Evolutionary conservation across 202 grass and related monocot species (phyloP), one percentile per base, ranked within the genome.

Genomic region (Setaria italica): DNA sequence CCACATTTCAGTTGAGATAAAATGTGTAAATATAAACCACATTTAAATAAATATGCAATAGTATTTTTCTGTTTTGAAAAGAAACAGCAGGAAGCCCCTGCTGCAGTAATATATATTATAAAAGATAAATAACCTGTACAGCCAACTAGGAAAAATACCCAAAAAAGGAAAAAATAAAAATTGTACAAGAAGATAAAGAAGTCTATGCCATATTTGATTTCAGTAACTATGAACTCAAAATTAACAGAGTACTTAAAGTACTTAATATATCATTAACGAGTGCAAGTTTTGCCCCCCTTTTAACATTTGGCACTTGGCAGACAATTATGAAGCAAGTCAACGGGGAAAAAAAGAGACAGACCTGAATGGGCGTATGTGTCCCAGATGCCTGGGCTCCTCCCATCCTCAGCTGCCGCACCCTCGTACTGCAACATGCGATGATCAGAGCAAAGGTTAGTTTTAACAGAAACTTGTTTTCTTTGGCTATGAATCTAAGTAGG

Each of bases 361-460:
- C 86, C 83, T 83, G 78, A 78, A 83, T 92, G 86, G 14, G 90
- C 73, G 46, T 57, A 86, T 15, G 66, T 89, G 47, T 89, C 90
- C 89, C 85, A 89, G 73, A 85, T 75, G 55, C 69, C 20, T 45
- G 87, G 82, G 29, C 34, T 89, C 56, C 76, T 84, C 67, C 89
- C 89, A 43, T 81, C 89, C 75, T 85, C 89, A 49, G 60, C 68
- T 25, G 68, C 76, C 0, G 89, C 85, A 12, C 89, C 89, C 70
- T 91, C 89, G 29, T 84, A 79, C 89, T 91, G 10, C 70, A 54
- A 20, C 16, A 45, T 70, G 39, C 39, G 4, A 41, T 5, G 39
- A 41, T 41, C 39, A 41, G 39, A 41, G 39, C 39, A 3, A 37
- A 37, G 35, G 35, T 37, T 37, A 4, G 35, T 37, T 41, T 5